These are phyloP conservation scores for Endocalyx cinctus DNA, from an alignment of 2,329 filamentous ascomycete species.

Conservation along the genomic window DNA sequence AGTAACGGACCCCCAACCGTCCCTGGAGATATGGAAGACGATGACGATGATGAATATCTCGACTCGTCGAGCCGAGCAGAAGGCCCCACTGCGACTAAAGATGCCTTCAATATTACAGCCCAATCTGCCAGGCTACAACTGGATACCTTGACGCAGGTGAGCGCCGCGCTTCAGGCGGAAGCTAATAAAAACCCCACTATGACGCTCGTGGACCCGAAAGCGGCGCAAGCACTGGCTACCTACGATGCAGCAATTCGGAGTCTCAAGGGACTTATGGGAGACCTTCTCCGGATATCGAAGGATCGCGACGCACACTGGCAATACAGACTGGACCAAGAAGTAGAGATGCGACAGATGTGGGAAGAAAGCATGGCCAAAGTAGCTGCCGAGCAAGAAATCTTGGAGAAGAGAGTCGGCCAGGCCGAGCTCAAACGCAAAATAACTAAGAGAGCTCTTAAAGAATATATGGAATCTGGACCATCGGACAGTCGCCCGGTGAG, in stretches of 20 bases:
- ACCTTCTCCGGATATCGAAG: constrained; percentile 84
- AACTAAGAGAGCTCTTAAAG: constrained; percentile 83
- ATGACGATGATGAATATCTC: constrained; percentile 68
- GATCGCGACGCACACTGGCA: constrained; percentile 98
- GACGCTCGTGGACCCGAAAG: constrained; percentile 69
- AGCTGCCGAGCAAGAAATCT: constrained; percentile 87
- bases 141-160: constrained; percentile 82
- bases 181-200: constrained; percentile 64
- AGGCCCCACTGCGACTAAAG: constrained; percentile 70
- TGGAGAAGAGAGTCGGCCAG: constrained; percentile 83
- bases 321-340: constrained; percentile 85
- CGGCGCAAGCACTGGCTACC: constrained; percentile 72
- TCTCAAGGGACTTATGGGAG: constrained; percentile 76
- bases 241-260: constrained; percentile 90
- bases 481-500: constrained; percentile 33
- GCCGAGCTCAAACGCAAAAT: constrained; percentile 85
- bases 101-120: constrained; percentile 94
- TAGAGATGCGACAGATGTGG: constrained; percentile 91
- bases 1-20: constrained; percentile 31
- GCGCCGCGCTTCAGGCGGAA: constrained; percentile 73
- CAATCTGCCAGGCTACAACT: constrained; percentile 92
- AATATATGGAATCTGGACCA: constrained; percentile 66
- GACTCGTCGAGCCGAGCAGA: constrained; percentile 79
- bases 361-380: constrained; percentile 98
- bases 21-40: constrained; percentile 45